Evolutionary conservation across 2,329 filamentous ascomycete genomes (phyloP).

Genomic region (Sporothrix variecibatus): DNA sequence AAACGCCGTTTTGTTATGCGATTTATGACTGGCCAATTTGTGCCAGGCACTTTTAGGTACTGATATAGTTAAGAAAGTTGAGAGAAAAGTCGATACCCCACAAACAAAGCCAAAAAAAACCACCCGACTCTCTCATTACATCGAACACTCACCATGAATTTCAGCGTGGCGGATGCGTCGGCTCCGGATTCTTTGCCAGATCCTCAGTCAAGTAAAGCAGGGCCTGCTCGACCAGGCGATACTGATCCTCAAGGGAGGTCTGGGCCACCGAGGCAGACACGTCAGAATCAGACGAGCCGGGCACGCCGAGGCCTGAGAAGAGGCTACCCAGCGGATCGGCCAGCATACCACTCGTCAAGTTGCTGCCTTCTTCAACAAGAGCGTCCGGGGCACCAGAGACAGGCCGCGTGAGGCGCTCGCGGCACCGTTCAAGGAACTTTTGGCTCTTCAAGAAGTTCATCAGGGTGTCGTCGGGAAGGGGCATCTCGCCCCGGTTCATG

Average conservation of each 20-base stretch:
- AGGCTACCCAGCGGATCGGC: conserved; percentile 29
- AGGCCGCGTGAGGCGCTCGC: conserved; percentile 27
- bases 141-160: not conserved
- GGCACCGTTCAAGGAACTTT: conserved; percentile 32
- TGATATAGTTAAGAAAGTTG: not conserved
- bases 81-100: not conserved
- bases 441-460: conserved; percentile 32
- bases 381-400: conserved; percentile 21
- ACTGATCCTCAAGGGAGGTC: conserved; percentile 32
- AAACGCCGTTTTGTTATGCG: not conserved
- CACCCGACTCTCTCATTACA: no score
- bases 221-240: conserved; percentile 32
- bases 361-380: conserved; percentile 22
- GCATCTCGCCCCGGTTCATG: conserved; percentile 34
- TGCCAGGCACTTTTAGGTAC: not conserved
- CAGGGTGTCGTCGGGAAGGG: conserved; percentile 30
- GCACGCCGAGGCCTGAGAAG: conserved; percentile 26
- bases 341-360: conserved; percentile 24
- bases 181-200: conserved; percentile 29
- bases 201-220: conserved; percentile 32
- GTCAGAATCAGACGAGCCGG: conserved; percentile 3
- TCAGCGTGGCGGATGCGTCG: conserved; percentile 25
- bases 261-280: not conserved
- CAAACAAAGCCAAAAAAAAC: no score
- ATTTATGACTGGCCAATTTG: not conserved